phyloP scores from a whole-genome alignment of 179 eudicot genomes.

The Patellifolia procumbens region DNA sequence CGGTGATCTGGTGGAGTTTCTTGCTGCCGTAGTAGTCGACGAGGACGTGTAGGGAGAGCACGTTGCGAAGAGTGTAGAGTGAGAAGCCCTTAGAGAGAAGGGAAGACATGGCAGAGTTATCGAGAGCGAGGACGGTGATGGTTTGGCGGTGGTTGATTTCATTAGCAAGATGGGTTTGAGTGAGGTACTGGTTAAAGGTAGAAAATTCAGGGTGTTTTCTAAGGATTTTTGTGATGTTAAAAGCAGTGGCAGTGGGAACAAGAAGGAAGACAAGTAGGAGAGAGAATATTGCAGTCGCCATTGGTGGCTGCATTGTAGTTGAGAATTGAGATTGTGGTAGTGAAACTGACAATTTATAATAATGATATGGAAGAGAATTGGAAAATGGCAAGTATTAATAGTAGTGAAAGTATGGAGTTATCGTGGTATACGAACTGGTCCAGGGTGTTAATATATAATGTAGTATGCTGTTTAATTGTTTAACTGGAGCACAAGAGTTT shows the following conservation, averaged over 20 bases:
- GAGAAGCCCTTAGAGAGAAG: slow-evolving; percentile 49
- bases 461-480: slow-evolving; percentile 5
- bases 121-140: slow-evolving; percentile 76
- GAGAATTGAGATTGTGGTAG: slow-evolving; percentile 4
- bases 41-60: slow-evolving; percentile 71
- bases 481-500: neutral
- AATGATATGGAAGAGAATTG: neutral
- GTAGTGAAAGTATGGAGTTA: neutral
- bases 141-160: slow-evolving; percentile 76
- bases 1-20: slow-evolving; percentile 64
- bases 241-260: slow-evolving; percentile 21
- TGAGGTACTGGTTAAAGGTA: slow-evolving; percentile 69
- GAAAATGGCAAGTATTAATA: neutral
- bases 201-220: slow-evolving; percentile 59
- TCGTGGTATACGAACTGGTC: neutral
- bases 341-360: neutral
- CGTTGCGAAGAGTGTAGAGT: slow-evolving; percentile 46
- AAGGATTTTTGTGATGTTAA: slow-evolving; percentile 65
- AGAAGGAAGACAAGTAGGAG: slow-evolving; percentile 15
- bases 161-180: slow-evolving; percentile 69
- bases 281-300: slow-evolving; percentile 18
- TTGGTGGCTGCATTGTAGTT: slow-evolving; percentile 21
- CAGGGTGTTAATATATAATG: slow-evolving; percentile 5
- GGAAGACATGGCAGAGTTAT: slow-evolving; percentile 66
- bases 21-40: slow-evolving; percentile 73